phyloP scores from a whole-genome alignment of 2,329 filamentous ascomycete species.

The Xylariaceae sp. region DNA sequence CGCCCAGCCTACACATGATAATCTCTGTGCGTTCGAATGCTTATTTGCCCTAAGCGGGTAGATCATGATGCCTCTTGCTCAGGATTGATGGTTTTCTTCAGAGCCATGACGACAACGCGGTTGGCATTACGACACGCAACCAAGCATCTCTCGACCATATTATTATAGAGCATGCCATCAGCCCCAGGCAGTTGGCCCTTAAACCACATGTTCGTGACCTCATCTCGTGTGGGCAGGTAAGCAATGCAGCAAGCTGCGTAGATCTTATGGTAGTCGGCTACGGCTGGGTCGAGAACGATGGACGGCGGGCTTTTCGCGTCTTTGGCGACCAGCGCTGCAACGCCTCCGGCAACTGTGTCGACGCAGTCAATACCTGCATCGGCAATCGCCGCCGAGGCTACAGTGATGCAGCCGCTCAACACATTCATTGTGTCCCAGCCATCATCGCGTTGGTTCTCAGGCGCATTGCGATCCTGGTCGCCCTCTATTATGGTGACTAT shows the following conservation, averaged over 20 bases:
- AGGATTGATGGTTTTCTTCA: slow-evolving; percentile 46
- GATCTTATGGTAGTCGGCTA: slow-evolving; percentile 79
- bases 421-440: slow-evolving; percentile 93
- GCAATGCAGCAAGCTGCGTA: slow-evolving; percentile 87
- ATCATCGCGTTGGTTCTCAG: slow-evolving; percentile 59
- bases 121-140: slow-evolving; percentile 52
- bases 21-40: not conserved
- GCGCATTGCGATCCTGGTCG: slow-evolving; percentile 74
- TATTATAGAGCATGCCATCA: slow-evolving; percentile 49
- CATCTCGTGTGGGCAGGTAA: slow-evolving; percentile 85
- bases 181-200: slow-evolving; percentile 69
- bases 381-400: slow-evolving; percentile 88
- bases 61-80: slow-evolving; percentile 38
- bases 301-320: slow-evolving; percentile 45
- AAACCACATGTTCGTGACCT: slow-evolving; percentile 94
- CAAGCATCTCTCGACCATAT: slow-evolving; percentile 51
- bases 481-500: slow-evolving; percentile 92
- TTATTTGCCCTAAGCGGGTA: not conserved
- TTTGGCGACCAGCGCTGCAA: slow-evolving; percentile 75
- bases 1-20: too few species aligned
- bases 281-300: slow-evolving; percentile 80
- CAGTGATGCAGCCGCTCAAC: slow-evolving; percentile 89
- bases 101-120: slow-evolving; percentile 48
- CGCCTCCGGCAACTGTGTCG: slow-evolving; percentile 86
- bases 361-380: slow-evolving; percentile 97